These are phyloP conservation scores for Rhizophagus clarus DNA, from an alignment of 192 early-diverging fungal species.

Conservation along the genomic window DNA sequence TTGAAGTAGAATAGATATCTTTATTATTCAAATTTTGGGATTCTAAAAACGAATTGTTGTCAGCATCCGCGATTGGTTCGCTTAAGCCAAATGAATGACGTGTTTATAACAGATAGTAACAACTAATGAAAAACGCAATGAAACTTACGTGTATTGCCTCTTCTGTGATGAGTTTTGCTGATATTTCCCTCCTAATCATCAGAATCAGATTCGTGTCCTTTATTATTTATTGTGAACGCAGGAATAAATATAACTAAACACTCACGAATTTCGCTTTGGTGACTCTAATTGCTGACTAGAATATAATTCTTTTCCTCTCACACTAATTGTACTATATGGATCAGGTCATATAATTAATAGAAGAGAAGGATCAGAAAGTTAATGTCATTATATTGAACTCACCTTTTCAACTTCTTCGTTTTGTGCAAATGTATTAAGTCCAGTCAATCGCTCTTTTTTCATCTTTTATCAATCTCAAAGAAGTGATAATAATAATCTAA, in stretches of 20 bases:
- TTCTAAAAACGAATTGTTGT: conserved; percentile 12
- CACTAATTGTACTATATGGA: neutral
- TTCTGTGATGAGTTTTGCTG: neutral
- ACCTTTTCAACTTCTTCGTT: neutral
- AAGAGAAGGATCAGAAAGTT: too few relatives aligned
- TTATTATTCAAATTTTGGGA: too few relatives aligned
- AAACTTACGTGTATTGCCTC: conserved; percentile 23
- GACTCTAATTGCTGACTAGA: too few relatives aligned
- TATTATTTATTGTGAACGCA: too few relatives aligned
- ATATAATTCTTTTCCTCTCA: conserved; percentile 18
- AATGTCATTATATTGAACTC: neutral
- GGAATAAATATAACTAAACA: too few relatives aligned
- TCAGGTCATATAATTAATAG: too few relatives aligned
- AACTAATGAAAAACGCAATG: conserved; percentile 6
- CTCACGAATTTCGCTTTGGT: too few relatives aligned
- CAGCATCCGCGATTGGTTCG: conserved; percentile 2
- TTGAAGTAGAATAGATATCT: too few relatives aligned
- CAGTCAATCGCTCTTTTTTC: neutral
- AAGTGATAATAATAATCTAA: neutral
- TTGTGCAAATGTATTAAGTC: neutral
- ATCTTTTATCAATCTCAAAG: conserved; percentile 17
- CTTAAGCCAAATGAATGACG: conserved; percentile 9
- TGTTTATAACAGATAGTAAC: conserved; percentile 14
- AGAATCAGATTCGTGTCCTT: too few relatives aligned
- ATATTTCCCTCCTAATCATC: too few relatives aligned